phyloP scores from a whole-genome alignment of 306 rosid genomes.

The Hylodesmum podocarpum region DNA sequence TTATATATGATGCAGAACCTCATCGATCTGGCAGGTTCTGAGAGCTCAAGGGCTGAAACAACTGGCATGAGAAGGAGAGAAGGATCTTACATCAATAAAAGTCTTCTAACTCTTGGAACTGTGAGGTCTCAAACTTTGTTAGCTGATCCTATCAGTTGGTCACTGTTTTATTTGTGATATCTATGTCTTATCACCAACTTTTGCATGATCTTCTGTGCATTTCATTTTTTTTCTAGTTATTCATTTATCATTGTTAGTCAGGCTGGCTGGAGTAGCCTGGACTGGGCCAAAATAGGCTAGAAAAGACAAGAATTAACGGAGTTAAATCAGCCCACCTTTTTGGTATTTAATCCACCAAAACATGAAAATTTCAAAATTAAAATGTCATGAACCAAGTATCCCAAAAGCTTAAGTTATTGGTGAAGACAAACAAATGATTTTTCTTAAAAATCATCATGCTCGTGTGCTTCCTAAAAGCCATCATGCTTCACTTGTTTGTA shows the following conservation, averaged over 20 bases:
- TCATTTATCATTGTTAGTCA: neutral
- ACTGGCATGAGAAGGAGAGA: conserved; percentile 95
- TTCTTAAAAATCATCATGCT: too few relatives aligned
- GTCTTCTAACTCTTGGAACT: conserved; percentile 97
- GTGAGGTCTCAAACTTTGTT: conserved; percentile 63
- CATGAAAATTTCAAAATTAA: neutral
- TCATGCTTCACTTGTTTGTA: neutral
- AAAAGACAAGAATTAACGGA: neutral
- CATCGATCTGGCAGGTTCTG: conserved; percentile 99
- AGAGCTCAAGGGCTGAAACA: conserved; percentile 99
- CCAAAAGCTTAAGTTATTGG: neutral
- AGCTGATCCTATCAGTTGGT: conserved; percentile 12
- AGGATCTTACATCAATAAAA: conserved; percentile 96
- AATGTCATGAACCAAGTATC: neutral
- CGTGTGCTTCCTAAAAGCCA: too few relatives aligned
- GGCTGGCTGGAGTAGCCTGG: neutral
- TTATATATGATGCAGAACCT: conserved; percentile 93
- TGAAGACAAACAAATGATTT: neutral
- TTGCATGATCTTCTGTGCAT: neutral
- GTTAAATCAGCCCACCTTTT: neutral
- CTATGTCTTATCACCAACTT: neutral
- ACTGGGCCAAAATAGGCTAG: neutral
- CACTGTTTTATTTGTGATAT: neutral
- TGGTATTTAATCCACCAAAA: neutral
- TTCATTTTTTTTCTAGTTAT: neutral